Evolutionary conservation across 768 basidiomycete species (phyloP).

Genomic region (Boletus tomentosulus): DNA sequence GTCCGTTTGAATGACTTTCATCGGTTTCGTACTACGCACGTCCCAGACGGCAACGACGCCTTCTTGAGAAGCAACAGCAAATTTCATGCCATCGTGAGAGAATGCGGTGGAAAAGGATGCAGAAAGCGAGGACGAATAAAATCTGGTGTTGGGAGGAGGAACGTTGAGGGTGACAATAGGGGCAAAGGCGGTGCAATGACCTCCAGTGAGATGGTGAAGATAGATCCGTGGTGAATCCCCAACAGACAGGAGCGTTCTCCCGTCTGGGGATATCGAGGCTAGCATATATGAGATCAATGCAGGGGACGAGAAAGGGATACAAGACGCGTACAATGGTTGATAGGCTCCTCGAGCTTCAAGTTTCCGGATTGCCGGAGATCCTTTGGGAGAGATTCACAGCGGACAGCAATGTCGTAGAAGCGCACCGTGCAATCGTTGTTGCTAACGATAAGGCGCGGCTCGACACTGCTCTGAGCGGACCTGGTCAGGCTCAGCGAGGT

Average conservation of each 20-base stretch:
- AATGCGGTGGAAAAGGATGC: constrained; percentile 83
- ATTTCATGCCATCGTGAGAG: constrained; percentile 70
- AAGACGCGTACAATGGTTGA: constrained; percentile 70
- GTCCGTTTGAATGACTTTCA: constrained; percentile 64
- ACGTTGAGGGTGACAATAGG: constrained; percentile 67
- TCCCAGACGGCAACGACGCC: constrained; percentile 81
- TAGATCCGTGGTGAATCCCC: constrained; percentile 88
- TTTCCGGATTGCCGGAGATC: constrained; percentile 48
- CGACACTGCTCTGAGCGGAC: constrained; percentile 59
- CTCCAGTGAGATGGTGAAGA: constrained; percentile 73
- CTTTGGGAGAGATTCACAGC: constrained; percentile 40
- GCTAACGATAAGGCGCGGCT: constrained; percentile 76
- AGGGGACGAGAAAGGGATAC: neutral
- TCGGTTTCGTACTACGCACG: constrained; percentile 65
- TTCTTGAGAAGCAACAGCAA: constrained; percentile 81
- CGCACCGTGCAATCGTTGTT: constrained; percentile 84
- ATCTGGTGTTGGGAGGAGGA: constrained; percentile 48
- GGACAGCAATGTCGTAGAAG: constrained; percentile 70
- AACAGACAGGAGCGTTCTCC: constrained; percentile 80
- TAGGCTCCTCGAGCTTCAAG: constrained; percentile 59
- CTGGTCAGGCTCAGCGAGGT: constrained; percentile 58
- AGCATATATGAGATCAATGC: constrained; percentile 7
- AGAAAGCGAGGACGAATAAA: constrained; percentile 43
- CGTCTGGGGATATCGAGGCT: constrained; percentile 91
- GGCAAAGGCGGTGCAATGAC: constrained; percentile 54